These are phyloP conservation scores for Umbelopsis ramanniana DNA, from an alignment of 192 early-diverging fungal genomes.

Conservation along the genomic window DNA sequence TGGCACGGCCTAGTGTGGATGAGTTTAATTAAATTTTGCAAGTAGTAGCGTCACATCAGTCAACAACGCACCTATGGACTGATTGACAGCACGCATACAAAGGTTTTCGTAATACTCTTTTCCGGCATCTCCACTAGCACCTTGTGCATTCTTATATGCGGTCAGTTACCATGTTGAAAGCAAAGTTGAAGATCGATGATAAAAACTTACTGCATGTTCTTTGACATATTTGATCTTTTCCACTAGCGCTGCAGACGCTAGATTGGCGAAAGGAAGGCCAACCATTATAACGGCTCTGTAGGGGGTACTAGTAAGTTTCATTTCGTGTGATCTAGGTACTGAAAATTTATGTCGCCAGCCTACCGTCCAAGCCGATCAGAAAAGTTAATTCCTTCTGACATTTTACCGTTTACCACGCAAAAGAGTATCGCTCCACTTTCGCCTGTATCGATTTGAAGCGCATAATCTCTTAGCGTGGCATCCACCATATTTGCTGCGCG, in stretches of 20 bases:
- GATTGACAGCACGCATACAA: slow-evolving; percentile 94
- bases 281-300: slow-evolving; percentile 82
- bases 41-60: neutral
- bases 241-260: slow-evolving; percentile 71
- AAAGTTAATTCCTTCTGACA: slow-evolving; percentile 95
- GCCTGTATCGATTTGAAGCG: slow-evolving; percentile 43
- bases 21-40: neutral
- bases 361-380: slow-evolving; percentile 79
- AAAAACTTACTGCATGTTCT: slow-evolving; percentile 29
- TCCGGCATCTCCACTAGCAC: slow-evolving; percentile 42
- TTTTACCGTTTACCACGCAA: slow-evolving; percentile 88
- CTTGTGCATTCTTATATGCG: neutral
- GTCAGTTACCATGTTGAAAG: neutral
- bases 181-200: neutral
- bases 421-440: slow-evolving; percentile 76
- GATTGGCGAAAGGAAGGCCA: slow-evolving; percentile 87
- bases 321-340: neutral
- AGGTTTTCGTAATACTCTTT: slow-evolving; percentile 87
- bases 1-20: slow-evolving; percentile 75
- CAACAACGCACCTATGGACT: slow-evolving; percentile 65
- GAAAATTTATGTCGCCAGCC: neutral
- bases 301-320: neutral
- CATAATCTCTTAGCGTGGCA: slow-evolving; percentile 63
- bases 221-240: slow-evolving; percentile 72
- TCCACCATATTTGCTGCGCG: slow-evolving; percentile 56